Evolutionary conservation across 148 eudicot species (phyloP).

Genomic region (Rheum nobile): DNA sequence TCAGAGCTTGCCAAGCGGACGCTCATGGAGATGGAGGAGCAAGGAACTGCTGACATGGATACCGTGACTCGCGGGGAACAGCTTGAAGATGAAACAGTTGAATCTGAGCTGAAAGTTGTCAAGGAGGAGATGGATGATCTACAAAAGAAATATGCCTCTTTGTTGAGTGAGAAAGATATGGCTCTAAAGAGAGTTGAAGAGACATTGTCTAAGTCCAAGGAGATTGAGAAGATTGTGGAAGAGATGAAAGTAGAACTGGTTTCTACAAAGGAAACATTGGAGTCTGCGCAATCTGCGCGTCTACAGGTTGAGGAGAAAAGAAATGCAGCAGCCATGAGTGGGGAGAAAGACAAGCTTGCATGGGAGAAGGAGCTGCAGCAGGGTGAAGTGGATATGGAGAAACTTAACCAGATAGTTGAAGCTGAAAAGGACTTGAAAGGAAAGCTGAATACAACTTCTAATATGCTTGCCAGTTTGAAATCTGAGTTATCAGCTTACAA

Average conservation of each 20-base stretch:
- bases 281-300: constrained; percentile 63
- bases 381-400: constrained; percentile 62
- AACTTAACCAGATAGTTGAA: constrained; percentile 36
- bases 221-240: constrained; percentile 71
- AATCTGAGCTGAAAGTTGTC: constrained; percentile 40
- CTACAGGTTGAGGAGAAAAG: constrained; percentile 84
- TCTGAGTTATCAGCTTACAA: constrained; percentile 27
- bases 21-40: constrained; percentile 48
- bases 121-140: constrained; percentile 41
- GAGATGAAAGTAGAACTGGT: constrained; percentile 61
- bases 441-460: constrained; percentile 41
- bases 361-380: constrained; percentile 75
- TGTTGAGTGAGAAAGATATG: constrained; percentile 44
- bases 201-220: constrained; percentile 41
- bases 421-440: constrained; percentile 51
- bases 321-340: constrained; percentile 66
- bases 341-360: constrained; percentile 46
- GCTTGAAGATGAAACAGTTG: constrained; percentile 50
- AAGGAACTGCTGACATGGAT: constrained; percentile 62
- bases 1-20: constrained; percentile 66
- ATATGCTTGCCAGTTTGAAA: constrained; percentile 46
- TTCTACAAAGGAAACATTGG: constrained; percentile 50
- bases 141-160: constrained; percentile 30
- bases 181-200: constrained; percentile 60
- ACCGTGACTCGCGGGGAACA: constrained; percentile 75